A percentile compares a stretch with the other conserved stretches of the same genome.
Evolutionary conservation across 177 flowering plant species (phyloP).

Genomic region (Vitis hybrid): DNA sequence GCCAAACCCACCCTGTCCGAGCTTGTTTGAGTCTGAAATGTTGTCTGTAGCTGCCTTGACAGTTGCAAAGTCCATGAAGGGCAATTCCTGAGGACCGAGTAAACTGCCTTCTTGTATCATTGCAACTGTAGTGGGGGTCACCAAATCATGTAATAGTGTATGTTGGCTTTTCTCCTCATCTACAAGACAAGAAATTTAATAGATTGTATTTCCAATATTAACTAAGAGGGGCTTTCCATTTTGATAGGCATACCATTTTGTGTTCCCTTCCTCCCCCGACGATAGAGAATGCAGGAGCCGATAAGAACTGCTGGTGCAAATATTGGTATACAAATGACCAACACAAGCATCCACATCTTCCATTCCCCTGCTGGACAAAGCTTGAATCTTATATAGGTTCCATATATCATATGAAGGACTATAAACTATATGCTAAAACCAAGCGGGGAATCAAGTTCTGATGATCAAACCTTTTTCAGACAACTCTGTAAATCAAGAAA

Average conservation of each 20-base stretch:
- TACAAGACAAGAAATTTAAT: not conserved
- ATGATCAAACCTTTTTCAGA: too few relatives aligned
- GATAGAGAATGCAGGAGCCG: not conserved
- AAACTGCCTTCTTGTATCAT: slow-evolving; percentile 1
- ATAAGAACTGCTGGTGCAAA: too few relatives aligned
- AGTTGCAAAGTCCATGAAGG: slow-evolving; percentile 7
- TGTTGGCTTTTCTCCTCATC: slow-evolving; percentile 10
- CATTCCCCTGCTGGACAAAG: too few relatives aligned
- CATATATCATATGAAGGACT: too few relatives aligned
- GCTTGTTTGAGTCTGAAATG: slow-evolving; percentile 7
- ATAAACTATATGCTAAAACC: too few relatives aligned
- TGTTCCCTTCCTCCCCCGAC: not conserved
- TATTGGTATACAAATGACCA: too few relatives aligned
- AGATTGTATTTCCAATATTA: not conserved
- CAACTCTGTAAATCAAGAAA: too few relatives aligned
- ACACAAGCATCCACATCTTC: too few relatives aligned
- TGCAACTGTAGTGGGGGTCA: not conserved
- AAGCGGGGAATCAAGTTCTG: too few relatives aligned
- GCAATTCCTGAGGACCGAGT: slow-evolving; percentile 9
- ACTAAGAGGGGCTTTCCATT: not conserved
- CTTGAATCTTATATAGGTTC: too few relatives aligned
- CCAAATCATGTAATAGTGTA: not conserved
- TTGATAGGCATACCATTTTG: slow-evolving; percentile 3
- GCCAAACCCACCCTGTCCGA: slow-evolving; percentile 21
- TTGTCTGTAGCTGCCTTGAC: slow-evolving; percentile 8